These are phyloP conservation scores for Gossypium arboreum DNA, from an alignment of 345 rosid species.

Conservation along the genomic window DNA sequence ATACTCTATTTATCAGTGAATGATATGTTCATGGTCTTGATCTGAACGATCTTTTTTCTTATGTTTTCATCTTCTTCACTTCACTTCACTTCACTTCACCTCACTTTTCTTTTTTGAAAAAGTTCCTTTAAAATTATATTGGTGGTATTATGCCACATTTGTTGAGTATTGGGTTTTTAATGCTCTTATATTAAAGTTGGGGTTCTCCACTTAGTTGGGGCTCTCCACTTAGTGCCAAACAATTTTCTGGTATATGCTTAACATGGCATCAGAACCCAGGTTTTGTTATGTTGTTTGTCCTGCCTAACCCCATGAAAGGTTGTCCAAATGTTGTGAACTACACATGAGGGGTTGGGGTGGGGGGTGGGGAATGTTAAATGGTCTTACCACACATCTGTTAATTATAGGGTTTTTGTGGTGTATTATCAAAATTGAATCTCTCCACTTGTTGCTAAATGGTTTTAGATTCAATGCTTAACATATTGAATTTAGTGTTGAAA, in stretches of 20 bases:
- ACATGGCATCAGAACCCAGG: too few relatives aligned
- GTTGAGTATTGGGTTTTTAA: not conserved
- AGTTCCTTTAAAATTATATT: not conserved
- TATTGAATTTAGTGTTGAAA: not conserved
- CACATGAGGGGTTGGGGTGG: too few relatives aligned
- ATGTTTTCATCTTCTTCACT: too few relatives aligned
- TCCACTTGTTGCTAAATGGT: not conserved
- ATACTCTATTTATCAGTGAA: conserved; percentile 3
- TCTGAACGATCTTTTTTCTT: not conserved
- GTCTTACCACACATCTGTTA: not conserved
- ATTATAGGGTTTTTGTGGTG: not conserved
- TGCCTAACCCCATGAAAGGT: too few relatives aligned
- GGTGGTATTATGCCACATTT: not conserved
- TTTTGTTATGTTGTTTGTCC: too few relatives aligned
- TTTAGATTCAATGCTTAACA: not conserved
- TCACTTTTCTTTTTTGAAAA: not conserved
- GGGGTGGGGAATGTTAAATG: too few relatives aligned
- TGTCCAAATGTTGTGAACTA: too few relatives aligned
- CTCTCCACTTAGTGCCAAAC: too few relatives aligned
- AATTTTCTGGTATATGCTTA: too few relatives aligned
- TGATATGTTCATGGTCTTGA: not conserved
- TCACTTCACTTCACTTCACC: too few relatives aligned
- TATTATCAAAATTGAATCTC: not conserved
- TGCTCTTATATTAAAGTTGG: too few relatives aligned
- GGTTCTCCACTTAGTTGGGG: too few relatives aligned